Evolutionary conservation across 495 filamentous ascomycete species (phyloP).

Genomic region (Penicillium robsamsonii): DNA sequence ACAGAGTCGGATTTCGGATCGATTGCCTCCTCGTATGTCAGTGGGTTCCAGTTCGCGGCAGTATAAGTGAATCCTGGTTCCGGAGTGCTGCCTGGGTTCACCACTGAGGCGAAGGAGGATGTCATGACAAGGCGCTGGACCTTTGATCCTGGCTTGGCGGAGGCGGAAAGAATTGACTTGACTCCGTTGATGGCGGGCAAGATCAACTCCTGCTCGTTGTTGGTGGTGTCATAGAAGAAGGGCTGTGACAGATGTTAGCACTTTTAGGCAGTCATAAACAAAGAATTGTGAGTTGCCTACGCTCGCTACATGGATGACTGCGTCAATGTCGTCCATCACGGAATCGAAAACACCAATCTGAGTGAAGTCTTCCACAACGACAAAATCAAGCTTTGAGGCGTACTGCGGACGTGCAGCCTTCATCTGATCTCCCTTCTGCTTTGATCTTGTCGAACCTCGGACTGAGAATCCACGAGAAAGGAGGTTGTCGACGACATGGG

Average conservation of each 20-base stretch:
- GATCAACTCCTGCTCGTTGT: constrained; percentile 67
- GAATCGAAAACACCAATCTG: constrained; percentile 34
- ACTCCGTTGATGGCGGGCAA: constrained; percentile 64
- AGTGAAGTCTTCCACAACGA: constrained; percentile 39
- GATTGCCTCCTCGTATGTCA: constrained; percentile 57
- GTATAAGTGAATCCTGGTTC: constrained; percentile 52
- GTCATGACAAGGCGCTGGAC: constrained; percentile 74
- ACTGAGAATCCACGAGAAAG: constrained; percentile 33
- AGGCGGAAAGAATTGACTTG: constrained; percentile 22
- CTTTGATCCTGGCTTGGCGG: constrained; percentile 50
- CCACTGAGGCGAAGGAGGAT: constrained; percentile 69
- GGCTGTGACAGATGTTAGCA: constrained; percentile 7
- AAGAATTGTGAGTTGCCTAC: constrained; percentile 18
- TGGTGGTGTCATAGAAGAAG: constrained; percentile 35
- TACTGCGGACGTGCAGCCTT: constrained; percentile 30
- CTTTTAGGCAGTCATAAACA: background rate
- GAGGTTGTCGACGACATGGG: constrained; percentile 39
- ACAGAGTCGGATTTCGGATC: constrained; percentile 35
- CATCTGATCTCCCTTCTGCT: constrained; percentile 33
- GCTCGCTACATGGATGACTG: constrained; percentile 43
- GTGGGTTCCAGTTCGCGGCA: constrained; percentile 73
- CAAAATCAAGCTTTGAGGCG: constrained; percentile 32
- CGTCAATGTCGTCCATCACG: constrained; percentile 34
- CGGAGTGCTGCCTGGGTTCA: constrained; percentile 43
- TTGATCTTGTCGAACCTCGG: constrained; percentile 38